Base-by-base conservation (phyloP, 139 green algal genomes). In the Chlamydomonas applanata region DNA sequence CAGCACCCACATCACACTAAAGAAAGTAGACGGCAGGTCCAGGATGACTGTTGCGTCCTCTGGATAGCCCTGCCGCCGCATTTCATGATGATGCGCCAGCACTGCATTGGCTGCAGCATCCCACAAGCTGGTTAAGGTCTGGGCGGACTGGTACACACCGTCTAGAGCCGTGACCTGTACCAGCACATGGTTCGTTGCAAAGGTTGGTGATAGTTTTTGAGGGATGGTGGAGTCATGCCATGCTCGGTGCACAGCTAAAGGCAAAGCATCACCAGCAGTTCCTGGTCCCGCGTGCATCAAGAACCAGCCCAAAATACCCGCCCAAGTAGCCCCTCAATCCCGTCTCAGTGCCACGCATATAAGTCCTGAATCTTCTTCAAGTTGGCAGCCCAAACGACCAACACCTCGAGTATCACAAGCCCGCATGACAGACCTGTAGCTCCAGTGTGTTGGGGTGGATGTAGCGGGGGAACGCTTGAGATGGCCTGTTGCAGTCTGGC, bases 21-120 rank as follows among this genome's bases (percentile, higher is more conserved):
- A 85, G 80, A 93, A 93, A 52, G 86, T 85, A 74, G 87, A 92
- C 17, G 88, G 88, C 79, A 93, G 62, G 80, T 93, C 86, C 30
- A 93, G 73, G 13, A 90, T 81, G 1, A 93, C 61, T 46, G 81
- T 78, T 27, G 80, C 69, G 24, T 84, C 75, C 4, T 57, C 49
- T 9, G 67, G 54, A 20, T 56, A 75, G 3, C 79, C 79, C n/a
- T 71, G 72, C 16, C 34, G 59, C 46, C 66, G 46, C 60, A 84
- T 73, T 54, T 72, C 69, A 7, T 75, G 72, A 46, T 87, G 79
- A 33, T 78, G 73, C 27, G 46, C 71, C 32, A 85, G 40, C 22
- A 82, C 34, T 27, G 61, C 40, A 30, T 69, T 65, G 5, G 80
- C 78, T 46, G 78, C 71, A 16, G 68, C 35, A 46, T 84, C 79